Conservation (phyloP, 805 yeast genomes). For the Kurtzmaniella fragi region DNA sequence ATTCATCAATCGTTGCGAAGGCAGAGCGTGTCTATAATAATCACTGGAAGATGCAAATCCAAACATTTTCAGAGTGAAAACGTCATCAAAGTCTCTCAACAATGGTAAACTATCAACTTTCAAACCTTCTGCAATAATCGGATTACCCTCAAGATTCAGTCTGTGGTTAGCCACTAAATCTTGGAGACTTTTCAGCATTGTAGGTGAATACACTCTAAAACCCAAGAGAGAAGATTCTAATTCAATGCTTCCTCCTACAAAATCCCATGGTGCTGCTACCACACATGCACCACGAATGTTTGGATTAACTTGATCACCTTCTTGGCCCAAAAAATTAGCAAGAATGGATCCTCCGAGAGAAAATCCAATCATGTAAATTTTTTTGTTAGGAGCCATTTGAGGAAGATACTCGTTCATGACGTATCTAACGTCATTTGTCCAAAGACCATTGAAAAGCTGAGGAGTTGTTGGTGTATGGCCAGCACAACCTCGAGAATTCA, state of each 20-base stretch:
- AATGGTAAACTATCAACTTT: constrained; percentile 27
- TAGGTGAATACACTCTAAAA: constrained; percentile 35
- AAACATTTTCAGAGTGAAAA: constrained; percentile 55
- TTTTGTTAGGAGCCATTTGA: constrained; percentile 53
- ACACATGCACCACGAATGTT: constrained; percentile 55
- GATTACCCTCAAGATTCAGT: constrained; percentile 19
- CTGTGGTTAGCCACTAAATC: constrained; percentile 26
- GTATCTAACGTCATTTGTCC: constrained; percentile 65
- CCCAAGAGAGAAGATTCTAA: constrained; percentile 38
- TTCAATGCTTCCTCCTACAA: constrained; percentile 48
- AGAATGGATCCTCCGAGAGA: constrained; percentile 69
- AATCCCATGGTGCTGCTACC: constrained; percentile 72
- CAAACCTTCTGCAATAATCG: constrained; percentile 23
- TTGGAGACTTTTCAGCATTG: constrained; percentile 36
- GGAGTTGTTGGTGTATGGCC: constrained; percentile 69
- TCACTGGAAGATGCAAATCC: constrained; percentile 60
- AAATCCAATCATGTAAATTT: constrained; percentile 62
- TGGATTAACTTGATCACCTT: constrained; percentile 40
- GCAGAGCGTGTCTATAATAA: constrained; percentile 63
- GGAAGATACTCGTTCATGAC: constrained; percentile 48
- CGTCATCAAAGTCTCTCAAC: constrained; percentile 51
- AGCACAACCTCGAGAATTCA: constrained; percentile 75
- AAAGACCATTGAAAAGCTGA: constrained; percentile 58
- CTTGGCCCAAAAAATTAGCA: constrained; percentile 68
- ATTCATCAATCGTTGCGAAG: constrained; percentile 49